Conservation (phyloP, 1,284 basidiomycete species). For the Chondrostereum purpureum region DNA sequence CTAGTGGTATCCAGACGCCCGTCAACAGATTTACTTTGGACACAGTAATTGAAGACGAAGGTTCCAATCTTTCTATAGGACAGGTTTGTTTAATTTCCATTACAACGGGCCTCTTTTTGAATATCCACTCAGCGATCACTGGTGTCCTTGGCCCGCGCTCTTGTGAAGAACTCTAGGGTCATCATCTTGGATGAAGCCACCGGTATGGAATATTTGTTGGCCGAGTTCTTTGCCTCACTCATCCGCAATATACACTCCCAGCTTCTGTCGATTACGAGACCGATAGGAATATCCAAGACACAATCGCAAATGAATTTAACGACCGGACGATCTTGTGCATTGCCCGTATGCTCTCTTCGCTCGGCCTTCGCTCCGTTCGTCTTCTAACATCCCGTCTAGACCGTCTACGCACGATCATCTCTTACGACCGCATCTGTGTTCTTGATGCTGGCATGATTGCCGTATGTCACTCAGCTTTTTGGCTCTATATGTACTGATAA, state of each 20-base stretch:
- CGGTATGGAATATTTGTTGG: conserved; percentile 26
- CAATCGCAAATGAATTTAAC: conserved; percentile 78
- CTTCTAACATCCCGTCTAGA: conserved; percentile 30
- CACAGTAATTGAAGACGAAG: conserved; percentile 79
- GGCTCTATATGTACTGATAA: neutral
- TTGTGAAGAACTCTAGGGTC: conserved; percentile 73
- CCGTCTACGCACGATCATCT: conserved; percentile 69
- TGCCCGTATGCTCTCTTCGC: conserved; percentile 44
- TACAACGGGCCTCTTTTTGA: no score
- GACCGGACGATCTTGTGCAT: conserved; percentile 79
- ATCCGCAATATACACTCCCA: conserved; percentile 14
- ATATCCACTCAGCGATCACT: conserved; percentile 76
- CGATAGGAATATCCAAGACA: conserved; percentile 79
- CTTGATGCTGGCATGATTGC: conserved; percentile 65
- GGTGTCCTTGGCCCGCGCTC: conserved; percentile 75
- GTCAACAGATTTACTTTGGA: conserved; percentile 71
- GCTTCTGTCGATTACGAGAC: conserved; percentile 81
- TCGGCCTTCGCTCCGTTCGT: neutral
- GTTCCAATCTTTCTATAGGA: conserved; percentile 73
- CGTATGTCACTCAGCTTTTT: conserved; percentile 23
- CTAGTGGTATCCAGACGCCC: conserved; percentile 33
- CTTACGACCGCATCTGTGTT: conserved; percentile 72
- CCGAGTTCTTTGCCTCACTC: conserved; percentile 5
- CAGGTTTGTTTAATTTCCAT: conserved; percentile 44
- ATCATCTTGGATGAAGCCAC: conserved; percentile 78